Evolutionary conservation across 2,329 filamentous ascomycete species (phyloP).

Genomic region (Curvularia verruculosa): DNA sequence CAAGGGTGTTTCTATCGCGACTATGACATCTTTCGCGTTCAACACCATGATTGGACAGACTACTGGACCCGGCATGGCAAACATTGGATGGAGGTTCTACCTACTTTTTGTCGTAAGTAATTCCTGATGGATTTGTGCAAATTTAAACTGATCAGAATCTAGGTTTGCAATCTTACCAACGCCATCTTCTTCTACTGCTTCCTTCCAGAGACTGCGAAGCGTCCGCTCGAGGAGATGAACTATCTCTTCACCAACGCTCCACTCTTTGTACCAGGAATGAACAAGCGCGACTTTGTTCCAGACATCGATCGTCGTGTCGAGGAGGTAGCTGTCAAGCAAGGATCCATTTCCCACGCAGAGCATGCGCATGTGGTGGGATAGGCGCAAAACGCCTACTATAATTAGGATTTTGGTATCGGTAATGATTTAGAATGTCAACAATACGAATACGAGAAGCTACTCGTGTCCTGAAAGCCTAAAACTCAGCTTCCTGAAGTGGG

Average conservation of each 20-base stretch:
- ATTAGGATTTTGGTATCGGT: neutral
- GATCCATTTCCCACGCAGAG: constrained; percentile 30
- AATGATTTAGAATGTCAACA: neutral
- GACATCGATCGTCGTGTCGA: constrained; percentile 66
- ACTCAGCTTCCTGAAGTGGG: too few relatives aligned
- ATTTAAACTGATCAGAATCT: neutral
- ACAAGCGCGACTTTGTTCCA: constrained; percentile 59
- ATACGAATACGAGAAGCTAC: neutral
- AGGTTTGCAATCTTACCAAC: constrained; percentile 71
- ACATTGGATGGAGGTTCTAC: constrained; percentile 63
- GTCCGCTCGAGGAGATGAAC: constrained; percentile 72
- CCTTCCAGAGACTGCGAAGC: constrained; percentile 68
- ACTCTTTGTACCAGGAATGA: constrained; percentile 65
- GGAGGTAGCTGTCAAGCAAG: constrained; percentile 62
- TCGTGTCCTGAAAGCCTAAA: neutral
- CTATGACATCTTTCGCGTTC: constrained; percentile 75
- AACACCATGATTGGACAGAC: constrained; percentile 77
- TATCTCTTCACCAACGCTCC: constrained; percentile 70
- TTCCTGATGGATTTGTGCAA: neutral
- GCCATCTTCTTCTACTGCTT: constrained; percentile 71
- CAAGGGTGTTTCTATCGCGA: constrained; percentile 76
- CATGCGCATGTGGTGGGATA: neutral
- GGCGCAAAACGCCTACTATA: neutral
- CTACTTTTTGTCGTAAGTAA: constrained; percentile 62
- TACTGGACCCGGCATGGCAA: constrained; percentile 65